A percentile compares a stretch with the other conserved stretches of the same genome.
Evolutionary conservation across 352 stramenopile genomes (phyloP).

Genomic region (Hyaloperonospora arabidopsidis): DNA sequence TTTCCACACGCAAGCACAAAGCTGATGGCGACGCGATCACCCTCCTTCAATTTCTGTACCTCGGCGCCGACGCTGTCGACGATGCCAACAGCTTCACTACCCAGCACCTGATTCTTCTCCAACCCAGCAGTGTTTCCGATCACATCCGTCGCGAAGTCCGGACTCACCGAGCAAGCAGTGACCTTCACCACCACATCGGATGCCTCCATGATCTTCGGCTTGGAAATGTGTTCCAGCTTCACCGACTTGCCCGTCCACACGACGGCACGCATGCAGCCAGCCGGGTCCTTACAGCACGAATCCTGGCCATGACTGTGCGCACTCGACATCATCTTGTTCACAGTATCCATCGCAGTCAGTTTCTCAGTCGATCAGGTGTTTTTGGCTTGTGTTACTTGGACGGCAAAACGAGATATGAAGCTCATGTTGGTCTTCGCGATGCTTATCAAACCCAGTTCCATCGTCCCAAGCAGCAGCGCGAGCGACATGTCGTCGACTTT

Average conservation of each 20-base stretch:
- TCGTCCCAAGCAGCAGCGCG: background rate
- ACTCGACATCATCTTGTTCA: slow-evolving; percentile 24
- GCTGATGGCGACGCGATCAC: slow-evolving; percentile 66
- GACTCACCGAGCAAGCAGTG: slow-evolving; percentile 50
- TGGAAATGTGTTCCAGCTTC: slow-evolving; percentile 44
- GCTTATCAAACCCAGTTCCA: background rate
- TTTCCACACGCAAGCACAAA: slow-evolving; percentile 63
- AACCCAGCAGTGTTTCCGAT: slow-evolving; percentile 32
- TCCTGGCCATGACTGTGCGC: slow-evolving; percentile 19
- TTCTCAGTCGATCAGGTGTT: slow-evolving; percentile 1
- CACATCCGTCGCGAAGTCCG: slow-evolving; percentile 45
- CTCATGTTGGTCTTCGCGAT: no score
- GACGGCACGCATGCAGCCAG: slow-evolving; percentile 53
- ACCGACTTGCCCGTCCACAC: slow-evolving; percentile 48
- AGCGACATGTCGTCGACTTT: background rate
- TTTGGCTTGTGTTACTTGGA: slow-evolving; percentile 8
- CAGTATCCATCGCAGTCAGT: slow-evolving; percentile 16
- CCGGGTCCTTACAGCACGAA: slow-evolving; percentile 28
- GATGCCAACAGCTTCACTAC: slow-evolving; percentile 61
- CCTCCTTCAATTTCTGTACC: slow-evolving; percentile 43
- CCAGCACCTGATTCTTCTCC: slow-evolving; percentile 56
- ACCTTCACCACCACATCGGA: slow-evolving; percentile 58
- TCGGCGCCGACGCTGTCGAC: slow-evolving; percentile 45
- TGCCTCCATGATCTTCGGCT: slow-evolving; percentile 47
- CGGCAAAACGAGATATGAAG: slow-evolving; percentile 25